A percentile compares a stretch with the other conserved stretches of the same genome.
Evolutionary conservation across 2,329 filamentous ascomycete genomes (phyloP).

Genomic region (Diaporthe longicolla): DNA sequence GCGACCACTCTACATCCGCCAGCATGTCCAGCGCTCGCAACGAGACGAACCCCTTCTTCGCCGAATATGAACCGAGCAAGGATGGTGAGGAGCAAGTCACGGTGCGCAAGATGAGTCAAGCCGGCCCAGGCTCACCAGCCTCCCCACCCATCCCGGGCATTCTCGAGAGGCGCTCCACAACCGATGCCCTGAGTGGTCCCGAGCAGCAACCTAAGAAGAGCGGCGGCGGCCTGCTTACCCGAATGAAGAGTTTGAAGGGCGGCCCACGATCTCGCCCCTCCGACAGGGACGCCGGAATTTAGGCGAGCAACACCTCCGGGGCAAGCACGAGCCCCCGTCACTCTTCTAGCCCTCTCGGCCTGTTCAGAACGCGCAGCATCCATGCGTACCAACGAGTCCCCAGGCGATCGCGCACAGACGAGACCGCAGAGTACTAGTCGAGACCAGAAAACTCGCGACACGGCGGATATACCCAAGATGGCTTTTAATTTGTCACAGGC

Average conservation of each 20-base stretch:
- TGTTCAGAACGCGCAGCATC: not conserved
- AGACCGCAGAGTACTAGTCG: conserved; percentile 8
- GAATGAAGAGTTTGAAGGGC: conserved; percentile 87
- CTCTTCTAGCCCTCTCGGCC: conserved; percentile 12
- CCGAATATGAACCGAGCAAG: conserved; percentile 78
- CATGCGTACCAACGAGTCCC: conserved; percentile 3
- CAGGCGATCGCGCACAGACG: conserved; percentile 18
- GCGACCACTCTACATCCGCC: conserved; percentile 50
- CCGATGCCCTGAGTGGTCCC: conserved; percentile 62
- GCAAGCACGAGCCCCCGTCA: conserved; percentile 15
- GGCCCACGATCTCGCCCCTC: conserved; percentile 54
- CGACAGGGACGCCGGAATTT: conserved; percentile 34
- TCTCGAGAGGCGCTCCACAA: conserved; percentile 76
- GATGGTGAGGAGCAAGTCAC: conserved; percentile 67
- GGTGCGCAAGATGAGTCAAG: conserved; percentile 57
- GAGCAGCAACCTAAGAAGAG: conserved; percentile 60
- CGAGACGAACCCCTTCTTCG: conserved; percentile 84
- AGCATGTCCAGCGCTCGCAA: conserved; percentile 53
- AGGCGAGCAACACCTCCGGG: conserved; percentile 11
- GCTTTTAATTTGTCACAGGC: not conserved
- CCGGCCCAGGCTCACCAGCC: conserved; percentile 58
- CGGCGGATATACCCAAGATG: not conserved
- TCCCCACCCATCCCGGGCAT: conserved; percentile 72
- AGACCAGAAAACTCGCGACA: not conserved
- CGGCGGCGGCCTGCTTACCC: conserved; percentile 79